These are phyloP conservation scores for Sarocladium oryzae DNA, from an alignment of 2,329 filamentous ascomycete species.

Conservation along the genomic window DNA sequence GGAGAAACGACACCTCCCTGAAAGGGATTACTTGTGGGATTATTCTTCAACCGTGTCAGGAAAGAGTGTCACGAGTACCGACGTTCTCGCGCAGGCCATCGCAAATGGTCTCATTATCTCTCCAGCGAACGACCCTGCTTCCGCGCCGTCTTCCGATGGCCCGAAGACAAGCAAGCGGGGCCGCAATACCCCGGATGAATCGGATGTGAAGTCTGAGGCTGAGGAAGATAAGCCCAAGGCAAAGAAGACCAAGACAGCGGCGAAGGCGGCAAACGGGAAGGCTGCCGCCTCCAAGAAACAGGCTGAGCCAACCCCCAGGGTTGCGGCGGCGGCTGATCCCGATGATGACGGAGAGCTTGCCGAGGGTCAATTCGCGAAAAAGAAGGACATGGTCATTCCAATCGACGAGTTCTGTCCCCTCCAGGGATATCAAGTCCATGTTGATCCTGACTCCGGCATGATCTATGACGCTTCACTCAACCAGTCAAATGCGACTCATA, in stretches of 20 bases:
- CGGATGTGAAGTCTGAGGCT: conserved; percentile 11
- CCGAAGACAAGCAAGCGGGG: conserved; percentile 23
- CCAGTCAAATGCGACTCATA: conserved; percentile 63
- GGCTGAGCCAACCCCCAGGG: conserved; percentile 11
- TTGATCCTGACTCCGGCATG: conserved; percentile 52
- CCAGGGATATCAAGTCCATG: conserved; percentile 48
- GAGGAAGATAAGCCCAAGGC: conserved; percentile 29
- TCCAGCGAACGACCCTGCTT: conserved; percentile 14
- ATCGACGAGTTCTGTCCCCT: conserved; percentile 40
- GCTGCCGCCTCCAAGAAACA: conserved; percentile 16
- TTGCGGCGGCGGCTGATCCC: conserved; percentile 13
- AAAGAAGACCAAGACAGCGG: conserved; percentile 16
- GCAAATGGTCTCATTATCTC: conserved; percentile 5
- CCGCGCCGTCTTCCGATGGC: conserved; percentile 14
- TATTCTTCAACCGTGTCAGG: neutral
- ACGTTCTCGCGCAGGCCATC: conserved; percentile 8
- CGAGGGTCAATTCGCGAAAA: conserved; percentile 41
- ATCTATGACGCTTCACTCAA: conserved; percentile 78
- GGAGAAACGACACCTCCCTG: conserved; percentile 15
- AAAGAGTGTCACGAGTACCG: neutral
- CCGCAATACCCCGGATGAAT: conserved; percentile 16
- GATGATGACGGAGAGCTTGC: conserved; percentile 30
- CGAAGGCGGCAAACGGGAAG: conserved; percentile 14
- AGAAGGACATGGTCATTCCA: conserved; percentile 39
- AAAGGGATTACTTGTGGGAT: conserved; percentile 21